Base-by-base conservation (phyloP, 2,329 filamentous ascomycete genomes). In the Botrytis byssoidea region DNA sequence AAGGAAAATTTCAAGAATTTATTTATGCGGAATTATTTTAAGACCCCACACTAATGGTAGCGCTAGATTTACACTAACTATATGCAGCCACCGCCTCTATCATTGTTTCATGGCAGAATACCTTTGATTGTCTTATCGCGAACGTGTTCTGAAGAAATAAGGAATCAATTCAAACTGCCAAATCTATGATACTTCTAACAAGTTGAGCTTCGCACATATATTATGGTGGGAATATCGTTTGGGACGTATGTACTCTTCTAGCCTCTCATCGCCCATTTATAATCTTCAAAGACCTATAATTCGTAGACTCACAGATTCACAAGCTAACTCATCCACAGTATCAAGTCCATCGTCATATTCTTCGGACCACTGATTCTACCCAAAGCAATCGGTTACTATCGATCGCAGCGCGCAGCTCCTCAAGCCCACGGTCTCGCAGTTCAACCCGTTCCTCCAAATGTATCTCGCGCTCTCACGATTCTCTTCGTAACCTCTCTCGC, bases 361-460 rank as follows among this genome's bases (percentile, higher is more conserved):
- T 84, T 95, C 81, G 93, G 91, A 4, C 93, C 93, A 46, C 85
- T 93, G 76, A 84, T 95, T 76, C 82, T 95, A 57, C 91, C 92
- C 70, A 90, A 89, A 79, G 85, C 86, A 73, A 84, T 94, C 73
- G 82, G 85, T 75, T 90, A 88, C 84, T 92, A 93, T 84, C 89
- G 89, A 77, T 86, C 86, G 61, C 71, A 85, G 64, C 84, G 84
- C 76, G 79, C 82, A 75, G 83, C 84, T n/a, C 84, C 86, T 3
- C 78, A 78, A 35, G 77, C 82, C 80, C 82, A 85, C 75, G 82
- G 83, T 78, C 80, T 87, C 75, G 81, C 87, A 74, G 80, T 92
- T 78, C 85, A 88, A 69, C 85, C 91, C 64, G 81, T 91, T 42
- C 86, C 91, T 20, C 78, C 81, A 1, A 80, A 83, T 60, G 88